Evolutionary conservation across 352 stramenopile genomes (phyloP).

Genomic region (Globisporangium iwayamae): DNA sequence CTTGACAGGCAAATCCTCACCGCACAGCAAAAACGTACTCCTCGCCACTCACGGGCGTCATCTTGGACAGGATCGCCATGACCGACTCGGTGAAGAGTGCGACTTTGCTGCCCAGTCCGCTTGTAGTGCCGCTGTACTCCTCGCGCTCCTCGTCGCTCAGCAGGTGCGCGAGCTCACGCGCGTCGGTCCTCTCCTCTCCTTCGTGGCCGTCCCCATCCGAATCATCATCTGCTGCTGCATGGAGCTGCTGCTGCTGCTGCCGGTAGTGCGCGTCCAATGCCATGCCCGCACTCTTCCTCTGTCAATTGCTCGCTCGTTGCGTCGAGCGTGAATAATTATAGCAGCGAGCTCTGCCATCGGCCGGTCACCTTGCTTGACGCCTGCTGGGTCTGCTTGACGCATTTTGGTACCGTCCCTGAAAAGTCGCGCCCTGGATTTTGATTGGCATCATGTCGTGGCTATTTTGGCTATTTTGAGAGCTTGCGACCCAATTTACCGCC

Average conservation of each 20-base stretch:
- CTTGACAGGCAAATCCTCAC: background rate
- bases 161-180: conserved; percentile 31
- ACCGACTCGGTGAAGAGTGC: conserved; percentile 26
- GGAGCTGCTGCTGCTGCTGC: background rate
- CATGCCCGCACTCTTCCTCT: background rate
- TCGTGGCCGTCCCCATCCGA: background rate
- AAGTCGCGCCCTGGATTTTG: background rate
- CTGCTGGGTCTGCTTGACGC: background rate
- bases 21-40: conserved; percentile 30
- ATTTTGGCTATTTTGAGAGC: background rate
- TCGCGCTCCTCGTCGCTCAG: conserved; percentile 36
- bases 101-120: background rate
- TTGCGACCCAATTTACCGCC: background rate
- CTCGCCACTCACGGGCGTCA: conserved; percentile 32
- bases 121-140: conserved; percentile 9
- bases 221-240: background rate
- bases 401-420: background rate
- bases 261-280: background rate
- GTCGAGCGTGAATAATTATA: background rate
- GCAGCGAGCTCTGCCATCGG: background rate
- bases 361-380: background rate
- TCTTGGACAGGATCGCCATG: conserved; percentile 31
- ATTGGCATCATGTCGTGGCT: background rate
- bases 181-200: conserved; percentile 17
- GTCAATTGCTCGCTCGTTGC: background rate